phyloP scores from a whole-genome alignment of 306 rosid genomes.

The Acacia melanoxylon region DNA sequence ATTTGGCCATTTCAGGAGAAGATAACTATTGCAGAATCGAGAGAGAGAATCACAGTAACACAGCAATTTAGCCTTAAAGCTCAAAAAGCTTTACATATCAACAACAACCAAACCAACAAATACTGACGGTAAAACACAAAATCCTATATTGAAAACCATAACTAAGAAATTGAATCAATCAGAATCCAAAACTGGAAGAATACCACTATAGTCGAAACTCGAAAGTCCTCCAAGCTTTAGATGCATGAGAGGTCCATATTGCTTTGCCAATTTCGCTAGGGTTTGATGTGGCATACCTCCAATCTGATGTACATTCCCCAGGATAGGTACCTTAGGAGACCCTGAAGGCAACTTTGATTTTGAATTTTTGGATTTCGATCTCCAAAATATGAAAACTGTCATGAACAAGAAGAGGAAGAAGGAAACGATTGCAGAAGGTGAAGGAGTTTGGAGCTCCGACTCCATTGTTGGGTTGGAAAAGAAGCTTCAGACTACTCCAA shows the following conservation, averaged over 20 bases:
- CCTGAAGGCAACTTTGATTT: constrained; percentile 34
- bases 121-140: neutral
- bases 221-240: constrained; percentile 31
- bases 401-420: constrained; percentile 19
- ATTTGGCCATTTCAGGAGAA: constrained; percentile 36
- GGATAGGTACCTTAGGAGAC: constrained; percentile 27
- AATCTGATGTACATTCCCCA: constrained; percentile 36
- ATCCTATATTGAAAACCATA: neutral
- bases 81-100: neutral
- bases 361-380: constrained; percentile 16
- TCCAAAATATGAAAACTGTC: neutral
- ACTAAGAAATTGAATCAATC: neutral
- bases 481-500: neutral
- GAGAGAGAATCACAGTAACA: neutral
- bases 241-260: constrained; percentile 34
- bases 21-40: constrained; percentile 3
- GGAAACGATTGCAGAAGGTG: neutral
- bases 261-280: constrained; percentile 3
- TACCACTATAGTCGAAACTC: constrained; percentile 21
- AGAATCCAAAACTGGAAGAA: neutral
- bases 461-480: neutral
- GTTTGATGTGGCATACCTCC: constrained; percentile 19
- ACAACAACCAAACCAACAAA: neutral
- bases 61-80: neutral
- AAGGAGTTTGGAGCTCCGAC: neutral